These are phyloP conservation scores for Gnomoniopsis sp. DNA, from an alignment of 2,329 filamentous ascomycete genomes.

Conservation along the genomic window DNA sequence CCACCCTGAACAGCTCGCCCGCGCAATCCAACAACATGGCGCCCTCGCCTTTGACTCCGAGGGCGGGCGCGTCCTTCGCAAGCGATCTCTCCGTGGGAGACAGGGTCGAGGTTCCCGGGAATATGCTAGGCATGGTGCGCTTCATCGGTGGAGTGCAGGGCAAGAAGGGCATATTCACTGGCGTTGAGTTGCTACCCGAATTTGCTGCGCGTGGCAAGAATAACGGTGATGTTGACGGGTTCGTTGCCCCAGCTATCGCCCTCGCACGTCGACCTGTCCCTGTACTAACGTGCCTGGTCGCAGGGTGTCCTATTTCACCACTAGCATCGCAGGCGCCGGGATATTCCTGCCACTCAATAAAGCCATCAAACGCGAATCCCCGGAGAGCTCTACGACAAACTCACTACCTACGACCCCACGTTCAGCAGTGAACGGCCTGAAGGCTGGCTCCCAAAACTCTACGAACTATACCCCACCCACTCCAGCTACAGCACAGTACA, in stretches of 20 bases:
- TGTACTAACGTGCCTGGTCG: constrained; percentile 4
- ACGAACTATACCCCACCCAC: constrained; percentile 62
- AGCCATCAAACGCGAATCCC: constrained; percentile 64
- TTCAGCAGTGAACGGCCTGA: constrained; percentile 56
- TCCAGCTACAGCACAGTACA: constrained; percentile 72
- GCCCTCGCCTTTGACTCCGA: constrained; percentile 52
- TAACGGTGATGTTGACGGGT: constrained; percentile 94
- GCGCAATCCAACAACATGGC: constrained; percentile 40
- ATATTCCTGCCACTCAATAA: constrained; percentile 91
- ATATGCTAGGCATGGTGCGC: constrained; percentile 85
- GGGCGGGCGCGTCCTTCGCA: constrained; percentile 33
- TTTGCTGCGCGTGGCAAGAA: constrained; percentile 88
- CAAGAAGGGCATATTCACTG: constrained; percentile 88
- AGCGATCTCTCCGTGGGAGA: constrained; percentile 71
- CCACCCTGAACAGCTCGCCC: constrained; percentile 45
- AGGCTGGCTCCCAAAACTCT: constrained; percentile 53
- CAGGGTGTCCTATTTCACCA: constrained; percentile 76
- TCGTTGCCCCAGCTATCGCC: constrained; percentile 30
- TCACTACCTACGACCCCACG: constrained; percentile 65
- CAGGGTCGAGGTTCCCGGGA: constrained; percentile 84
- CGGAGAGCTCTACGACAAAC: constrained; percentile 43
- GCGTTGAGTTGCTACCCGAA: constrained; percentile 81
- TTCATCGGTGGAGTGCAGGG: constrained; percentile 85
- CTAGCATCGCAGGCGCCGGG: constrained; percentile 73
- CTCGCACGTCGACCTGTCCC: constrained; percentile 5